Base-by-base conservation (phyloP, 2,329 filamentous ascomycete species). In the Tolypocladium tropicale region DNA sequence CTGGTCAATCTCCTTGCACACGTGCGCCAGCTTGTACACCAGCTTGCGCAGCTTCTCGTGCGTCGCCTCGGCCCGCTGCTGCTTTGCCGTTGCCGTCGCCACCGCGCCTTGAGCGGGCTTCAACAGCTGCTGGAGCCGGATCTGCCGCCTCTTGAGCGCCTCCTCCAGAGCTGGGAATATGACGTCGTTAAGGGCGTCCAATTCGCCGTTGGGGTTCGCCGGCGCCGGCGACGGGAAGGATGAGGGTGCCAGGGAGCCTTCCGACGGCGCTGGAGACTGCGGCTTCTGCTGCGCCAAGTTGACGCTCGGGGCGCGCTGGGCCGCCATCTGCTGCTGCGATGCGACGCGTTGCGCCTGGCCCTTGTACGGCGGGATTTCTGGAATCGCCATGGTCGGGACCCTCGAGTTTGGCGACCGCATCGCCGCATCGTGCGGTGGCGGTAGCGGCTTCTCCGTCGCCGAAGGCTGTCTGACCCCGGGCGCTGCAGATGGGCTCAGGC, bases 101-200 rank as follows among this genome's bases (percentile, higher is more conserved):
- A 68, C 71, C 63, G 67, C 70, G 37, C 66, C 70, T 60, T 70
- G 65, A 12, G 59, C 67, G 36, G 73, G 67, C 37, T 75, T 73
- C 59, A 78, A 75, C 49, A 75, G 64, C 56, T 79, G 78, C 65
- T 82, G 82, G 54, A 86, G 72, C 41, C 81, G 77, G 61, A 80
- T 79, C 67, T 84, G 81, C 54, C 94, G 87, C 53, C 94, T 82
- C 68, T 91, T 90, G 23, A 97, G 82, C 9, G 94, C 91, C 62
- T 94, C 89, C 71, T 96, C 91, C 2, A 99, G 80, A 2, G 94
- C 93, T 0, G 94, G 94, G 60, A 97, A 85, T 39, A 99, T 90
- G 53, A 99, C 93, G 62, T 93, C 90, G 66, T 88, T 90, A 1
- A 96, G 79, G 2, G 92, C 91, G 54, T 95, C 94, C 25, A 95